Base-by-base conservation (phyloP, 1,139 yeast genomes). In the Petasospora rhodanensis region DNA sequence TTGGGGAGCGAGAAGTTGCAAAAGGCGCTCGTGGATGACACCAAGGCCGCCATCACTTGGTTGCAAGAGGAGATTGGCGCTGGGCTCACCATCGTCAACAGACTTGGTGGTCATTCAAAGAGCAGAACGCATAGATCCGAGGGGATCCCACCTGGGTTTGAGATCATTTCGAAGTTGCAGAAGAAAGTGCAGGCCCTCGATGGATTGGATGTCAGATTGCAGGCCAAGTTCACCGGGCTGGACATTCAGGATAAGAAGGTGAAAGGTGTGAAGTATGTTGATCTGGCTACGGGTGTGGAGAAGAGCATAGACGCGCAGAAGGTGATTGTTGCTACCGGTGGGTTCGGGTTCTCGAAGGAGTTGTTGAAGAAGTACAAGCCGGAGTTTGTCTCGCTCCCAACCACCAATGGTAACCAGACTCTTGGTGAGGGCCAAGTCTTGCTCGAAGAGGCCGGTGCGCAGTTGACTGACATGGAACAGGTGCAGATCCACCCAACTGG, bases 401-500 rank as follows among this genome's bases (percentile, higher is more conserved):
- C 89, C 0, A 81, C 93, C 1, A 81, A 82, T 52, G 85, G 87
- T 12, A 65, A 63, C 22, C 83, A 79, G 47, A 84, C 93, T 4
- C 72, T 86, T 4, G 91, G 91, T 13, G 91, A 82, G 53, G 87
- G 89, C 2, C 84, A 79, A 44, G 66, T 70, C 37, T 64, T 83
- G 36, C 62, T 79, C 41, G 66, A 73, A 55, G 69, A 68, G 34
- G 42, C 64, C 15, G 73, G 80, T 18, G 93, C 84, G 9, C 61
- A 69, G 23, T 72, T 81, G 26, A 72, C 80, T 27, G 87, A 81
- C 53, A 68, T 82, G 75, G 85, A 80, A 30, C 79, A 81, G 55
- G 76, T 82, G 24, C 94, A 83, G 57, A 80, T 83, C 12, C 89
- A 80, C 47, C 95, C 95, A 16, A 81, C 93, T 7, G 94, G 94